Percentiles rank a stretch among this genome's conserved stretches.
These are phyloP conservation scores for Raffaelea arxii DNA, from an alignment of 2,329 filamentous ascomycete species.

Conservation along the genomic window DNA sequence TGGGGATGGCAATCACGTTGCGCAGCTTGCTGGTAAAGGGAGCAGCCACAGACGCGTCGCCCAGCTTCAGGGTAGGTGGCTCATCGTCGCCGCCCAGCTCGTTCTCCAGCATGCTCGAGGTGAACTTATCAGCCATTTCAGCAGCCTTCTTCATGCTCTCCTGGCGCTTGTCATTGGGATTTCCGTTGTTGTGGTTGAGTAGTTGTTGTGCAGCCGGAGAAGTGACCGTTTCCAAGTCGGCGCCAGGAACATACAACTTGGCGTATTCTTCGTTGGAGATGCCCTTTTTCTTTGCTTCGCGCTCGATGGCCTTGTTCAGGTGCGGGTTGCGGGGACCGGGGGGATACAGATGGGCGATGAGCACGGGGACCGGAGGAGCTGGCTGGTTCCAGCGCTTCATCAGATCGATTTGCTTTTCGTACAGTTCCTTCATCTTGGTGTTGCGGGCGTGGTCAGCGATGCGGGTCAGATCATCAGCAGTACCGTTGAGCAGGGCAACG, in stretches of 20 bases:
- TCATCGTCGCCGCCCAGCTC: slow-evolving; percentile 84
- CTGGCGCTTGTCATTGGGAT: slow-evolving; percentile 36
- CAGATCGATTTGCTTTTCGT: slow-evolving; percentile 86
- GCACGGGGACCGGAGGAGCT: slow-evolving; percentile 76
- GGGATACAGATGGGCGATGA: slow-evolving; percentile 91
- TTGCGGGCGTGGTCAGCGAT: slow-evolving; percentile 91
- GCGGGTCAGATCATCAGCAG: slow-evolving; percentile 77
- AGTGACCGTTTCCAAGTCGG: slow-evolving; percentile 49
- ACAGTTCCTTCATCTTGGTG: slow-evolving; percentile 97
- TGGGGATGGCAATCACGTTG: slow-evolving; percentile 93
- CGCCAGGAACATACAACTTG: slow-evolving; percentile 26
- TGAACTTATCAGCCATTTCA: slow-evolving; percentile 77
- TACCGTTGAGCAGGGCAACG: slow-evolving; percentile 91
- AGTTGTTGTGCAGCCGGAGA: slow-evolving; percentile 55
- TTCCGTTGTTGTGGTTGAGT: slow-evolving; percentile 30
- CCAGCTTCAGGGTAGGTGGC: slow-evolving; percentile 91
- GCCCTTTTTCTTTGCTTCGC: slow-evolving; percentile 73
- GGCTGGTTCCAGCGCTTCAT: slow-evolving; percentile 96
- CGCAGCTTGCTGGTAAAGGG: slow-evolving; percentile 97
- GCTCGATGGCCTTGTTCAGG: slow-evolving; percentile 82
- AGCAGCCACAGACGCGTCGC: slow-evolving; percentile 92
- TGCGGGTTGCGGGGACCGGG: slow-evolving; percentile 88
- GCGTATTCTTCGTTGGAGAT: slow-evolving; percentile 50
- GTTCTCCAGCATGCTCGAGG: slow-evolving; percentile 77
- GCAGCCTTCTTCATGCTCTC: slow-evolving; percentile 61